Conservation (phyloP, 805 yeast genomes). For the Starmerella tilneyi region DNA sequence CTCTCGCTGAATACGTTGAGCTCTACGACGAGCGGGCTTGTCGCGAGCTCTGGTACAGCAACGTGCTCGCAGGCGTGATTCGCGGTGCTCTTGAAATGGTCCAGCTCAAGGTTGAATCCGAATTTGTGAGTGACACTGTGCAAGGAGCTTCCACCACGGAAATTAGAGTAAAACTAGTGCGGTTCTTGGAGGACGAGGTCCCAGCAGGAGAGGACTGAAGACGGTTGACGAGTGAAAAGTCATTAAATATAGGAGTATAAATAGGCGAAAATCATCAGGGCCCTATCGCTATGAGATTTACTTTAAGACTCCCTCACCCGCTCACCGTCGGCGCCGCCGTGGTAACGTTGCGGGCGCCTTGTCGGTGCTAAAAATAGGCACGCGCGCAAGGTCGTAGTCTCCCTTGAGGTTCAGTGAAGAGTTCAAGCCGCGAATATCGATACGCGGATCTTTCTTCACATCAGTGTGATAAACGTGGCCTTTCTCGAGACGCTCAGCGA, state of each 20-base stretch:
- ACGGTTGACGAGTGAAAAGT: no score
- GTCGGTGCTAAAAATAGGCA: conserved; percentile 24
- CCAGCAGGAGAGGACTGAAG: conserved; percentile 87
- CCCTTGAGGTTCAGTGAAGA: conserved; percentile 21
- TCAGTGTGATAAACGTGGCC: conserved; percentile 17
- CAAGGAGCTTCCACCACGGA: conserved; percentile 74
- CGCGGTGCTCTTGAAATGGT: conserved; percentile 93
- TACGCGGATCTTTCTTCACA: conserved; percentile 23
- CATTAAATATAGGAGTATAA: background rate
- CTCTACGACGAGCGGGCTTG: conserved; percentile 67
- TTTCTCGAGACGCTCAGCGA: conserved; percentile 33
- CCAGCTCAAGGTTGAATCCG: conserved; percentile 78
- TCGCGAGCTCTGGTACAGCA: conserved; percentile 83
- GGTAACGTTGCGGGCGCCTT: conserved; percentile 17
- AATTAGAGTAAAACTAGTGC: conserved; percentile 57
- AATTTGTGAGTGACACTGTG: conserved; percentile 66
- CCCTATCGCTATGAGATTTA: background rate
- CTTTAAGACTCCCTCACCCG: no score
- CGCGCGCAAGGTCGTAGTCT: conserved; percentile 24
- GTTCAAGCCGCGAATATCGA: conserved; percentile 21
- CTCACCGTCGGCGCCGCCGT: conserved; percentile 2
- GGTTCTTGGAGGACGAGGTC: conserved; percentile 78
- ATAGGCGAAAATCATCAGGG: background rate
- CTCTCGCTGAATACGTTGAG: conserved; percentile 90
- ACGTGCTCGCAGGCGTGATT: conserved; percentile 77